Conservation (phyloP, 306 rosid species). For the Biancaea sappan region DNA sequence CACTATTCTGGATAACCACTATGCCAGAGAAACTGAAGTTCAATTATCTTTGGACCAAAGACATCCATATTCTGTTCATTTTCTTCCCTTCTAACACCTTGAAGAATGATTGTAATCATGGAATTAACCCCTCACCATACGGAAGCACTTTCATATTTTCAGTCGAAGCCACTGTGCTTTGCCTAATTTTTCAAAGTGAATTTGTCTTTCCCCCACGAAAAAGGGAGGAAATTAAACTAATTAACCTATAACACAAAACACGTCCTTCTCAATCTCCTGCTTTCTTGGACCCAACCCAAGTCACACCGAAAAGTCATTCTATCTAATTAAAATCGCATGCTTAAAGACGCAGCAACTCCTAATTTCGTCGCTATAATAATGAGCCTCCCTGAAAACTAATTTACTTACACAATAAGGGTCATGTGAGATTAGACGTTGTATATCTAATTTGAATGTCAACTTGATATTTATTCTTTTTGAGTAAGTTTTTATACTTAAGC, state of each 20-base stretch:
- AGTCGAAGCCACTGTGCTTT: background rate
- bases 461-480: no score
- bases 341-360: constrained; percentile 35
- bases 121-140: background rate
- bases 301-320: constrained; percentile 29
- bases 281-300: constrained; percentile 45
- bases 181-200: constrained; percentile 41
- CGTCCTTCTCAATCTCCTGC: constrained; percentile 45
- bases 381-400: background rate
- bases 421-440: constrained; percentile 23
- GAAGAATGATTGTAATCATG: background rate
- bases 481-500: no score
- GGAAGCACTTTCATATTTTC: background rate
- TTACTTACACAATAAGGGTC: constrained; percentile 22
- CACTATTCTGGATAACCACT: no score
- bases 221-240: constrained; percentile 1
- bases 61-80: background rate
- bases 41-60: no score
- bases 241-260: background rate
- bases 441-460: no score
- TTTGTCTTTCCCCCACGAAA: constrained; percentile 12
- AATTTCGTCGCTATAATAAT: background rate
- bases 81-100: background rate
- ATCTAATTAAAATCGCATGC: background rate
- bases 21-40: no score